Conservation (phyloP, 441 rosid species). For the Erysimum cheiri region DNA sequence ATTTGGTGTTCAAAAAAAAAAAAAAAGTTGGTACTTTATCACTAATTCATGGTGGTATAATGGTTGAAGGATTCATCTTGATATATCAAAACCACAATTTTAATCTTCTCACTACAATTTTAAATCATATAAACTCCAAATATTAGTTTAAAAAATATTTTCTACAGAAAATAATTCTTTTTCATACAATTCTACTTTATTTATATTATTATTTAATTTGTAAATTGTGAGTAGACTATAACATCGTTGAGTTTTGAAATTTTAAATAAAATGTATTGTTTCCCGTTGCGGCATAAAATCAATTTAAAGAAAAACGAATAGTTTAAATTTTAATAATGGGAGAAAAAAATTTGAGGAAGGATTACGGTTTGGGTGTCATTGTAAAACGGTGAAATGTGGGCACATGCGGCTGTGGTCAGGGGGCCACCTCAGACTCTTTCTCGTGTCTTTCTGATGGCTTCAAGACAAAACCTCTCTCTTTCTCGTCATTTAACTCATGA, state of each 20-base stretch:
- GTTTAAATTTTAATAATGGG: not conserved
- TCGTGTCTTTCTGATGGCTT: constrained; percentile 46
- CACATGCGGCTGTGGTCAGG: constrained; percentile 48
- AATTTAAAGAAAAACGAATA: not conserved
- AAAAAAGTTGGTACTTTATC: not conserved
- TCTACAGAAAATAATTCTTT: too few species aligned
- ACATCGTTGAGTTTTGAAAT: not conserved
- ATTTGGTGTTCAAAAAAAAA: not conserved
- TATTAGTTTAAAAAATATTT: not conserved
- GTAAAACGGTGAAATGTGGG: constrained; percentile 47
- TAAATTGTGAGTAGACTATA: not conserved
- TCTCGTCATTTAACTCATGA: constrained; percentile 37
- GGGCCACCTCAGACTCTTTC: constrained; percentile 49
- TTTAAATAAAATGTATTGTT: not conserved
- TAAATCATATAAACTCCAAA: not conserved
- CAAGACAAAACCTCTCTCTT: constrained; percentile 43
- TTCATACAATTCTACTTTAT: too few species aligned
- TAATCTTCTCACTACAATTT: not conserved
- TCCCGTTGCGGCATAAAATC: not conserved
- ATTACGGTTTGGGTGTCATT: constrained; percentile 45
- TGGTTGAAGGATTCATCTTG: not conserved
- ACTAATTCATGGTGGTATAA: not conserved
- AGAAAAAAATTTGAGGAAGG: not conserved
- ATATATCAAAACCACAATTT: not conserved
- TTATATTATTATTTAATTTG: too few species aligned